Conservation (phyloP, 2,329 filamentous ascomycete genomes). For the Ophiostoma ulmi region DNA sequence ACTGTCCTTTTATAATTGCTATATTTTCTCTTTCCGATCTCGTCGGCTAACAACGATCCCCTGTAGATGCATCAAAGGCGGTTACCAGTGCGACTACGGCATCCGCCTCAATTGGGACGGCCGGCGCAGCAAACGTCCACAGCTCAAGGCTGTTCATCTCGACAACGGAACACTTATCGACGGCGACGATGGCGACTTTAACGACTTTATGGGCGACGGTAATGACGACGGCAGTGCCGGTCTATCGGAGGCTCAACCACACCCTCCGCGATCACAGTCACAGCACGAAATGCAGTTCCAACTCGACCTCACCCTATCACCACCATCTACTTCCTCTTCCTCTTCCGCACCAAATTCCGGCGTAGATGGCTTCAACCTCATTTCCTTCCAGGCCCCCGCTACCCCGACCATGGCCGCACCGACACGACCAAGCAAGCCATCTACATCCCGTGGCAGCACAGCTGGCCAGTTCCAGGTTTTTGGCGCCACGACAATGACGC, state of each 20-base stretch:
- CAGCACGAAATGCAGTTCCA: conserved; percentile 21
- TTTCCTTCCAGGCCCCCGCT: conserved; percentile 18
- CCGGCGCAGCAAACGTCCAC: conserved; percentile 55
- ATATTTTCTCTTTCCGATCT: not conserved
- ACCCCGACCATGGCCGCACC: not conserved
- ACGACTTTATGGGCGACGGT: conserved; percentile 10
- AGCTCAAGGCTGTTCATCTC: conserved; percentile 33
- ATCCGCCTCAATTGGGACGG: conserved; percentile 79
- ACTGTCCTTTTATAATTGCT: not conserved
- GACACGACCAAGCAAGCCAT: not conserved
- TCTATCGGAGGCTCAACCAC: not conserved
- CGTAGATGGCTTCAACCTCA: conserved; percentile 9
- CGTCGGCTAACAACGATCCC: not conserved
- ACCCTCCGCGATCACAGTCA: conserved; percentile 18
- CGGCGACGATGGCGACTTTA: conserved; percentile 21
- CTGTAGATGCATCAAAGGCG: conserved; percentile 58
- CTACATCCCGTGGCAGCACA: not conserved
- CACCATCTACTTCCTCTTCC: conserved; percentile 18
- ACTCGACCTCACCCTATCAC: conserved; percentile 14
- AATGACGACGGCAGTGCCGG: not conserved
- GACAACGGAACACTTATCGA: conserved; percentile 16
- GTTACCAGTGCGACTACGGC: conserved; percentile 73
- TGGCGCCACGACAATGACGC: conserved; percentile 13
- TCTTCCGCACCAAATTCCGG: conserved; percentile 5
- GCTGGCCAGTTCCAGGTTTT: conserved; percentile 18